A percentile compares a stretch with the other conserved stretches of the same genome.
phyloP scores from a whole-genome alignment of 768 basidiomycete genomes.

The Gelatoporia subvermispora region DNA sequence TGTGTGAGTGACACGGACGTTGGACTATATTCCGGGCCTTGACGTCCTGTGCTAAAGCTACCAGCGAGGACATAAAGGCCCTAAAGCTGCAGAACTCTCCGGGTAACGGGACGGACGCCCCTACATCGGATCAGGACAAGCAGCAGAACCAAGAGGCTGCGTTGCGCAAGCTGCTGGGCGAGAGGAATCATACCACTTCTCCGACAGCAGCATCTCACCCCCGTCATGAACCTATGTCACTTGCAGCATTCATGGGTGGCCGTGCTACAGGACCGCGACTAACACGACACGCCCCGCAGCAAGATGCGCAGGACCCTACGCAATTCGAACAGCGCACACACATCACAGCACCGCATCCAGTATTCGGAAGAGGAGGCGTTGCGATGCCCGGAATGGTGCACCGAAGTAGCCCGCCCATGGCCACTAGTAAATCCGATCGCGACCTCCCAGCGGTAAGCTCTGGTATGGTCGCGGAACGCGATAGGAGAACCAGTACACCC shows the following conservation, averaged over 20 bases:
- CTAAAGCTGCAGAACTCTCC: conserved; percentile 19
- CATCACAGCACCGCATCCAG: conserved; percentile 53
- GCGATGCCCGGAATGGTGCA: conserved; percentile 70
- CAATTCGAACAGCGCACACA: conserved; percentile 60
- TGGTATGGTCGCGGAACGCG: background rate
- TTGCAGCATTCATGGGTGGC: conserved; percentile 81
- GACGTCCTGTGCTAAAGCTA: conserved; percentile 5
- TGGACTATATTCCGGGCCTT: background rate
- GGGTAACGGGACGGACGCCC: conserved; percentile 10
- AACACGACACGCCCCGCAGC: conserved; percentile 68
- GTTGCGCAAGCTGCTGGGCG: conserved; percentile 41
- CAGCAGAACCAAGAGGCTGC: conserved; percentile 42
- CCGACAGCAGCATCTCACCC: background rate
- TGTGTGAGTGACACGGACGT: conserved; percentile 35
- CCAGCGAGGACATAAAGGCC: conserved; percentile 20
- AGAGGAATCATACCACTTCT: background rate
- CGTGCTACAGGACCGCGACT: conserved; percentile 70
- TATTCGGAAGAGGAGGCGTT: conserved; percentile 71
- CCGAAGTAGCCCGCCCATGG: conserved; percentile 11
- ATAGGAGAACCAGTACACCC: conserved; percentile 33
- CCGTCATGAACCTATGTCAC: conserved; percentile 50
- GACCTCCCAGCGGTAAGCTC: background rate
- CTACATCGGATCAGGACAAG: conserved; percentile 29
- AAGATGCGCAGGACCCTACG: conserved; percentile 57
- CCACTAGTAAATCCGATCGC: conserved; percentile 9